A percentile compares a stretch with the other conserved stretches of the same genome.
Evolutionary conservation across 108 stramenopile species (phyloP).

Genomic region (Mayamaea pseudoterrestris): DNA sequence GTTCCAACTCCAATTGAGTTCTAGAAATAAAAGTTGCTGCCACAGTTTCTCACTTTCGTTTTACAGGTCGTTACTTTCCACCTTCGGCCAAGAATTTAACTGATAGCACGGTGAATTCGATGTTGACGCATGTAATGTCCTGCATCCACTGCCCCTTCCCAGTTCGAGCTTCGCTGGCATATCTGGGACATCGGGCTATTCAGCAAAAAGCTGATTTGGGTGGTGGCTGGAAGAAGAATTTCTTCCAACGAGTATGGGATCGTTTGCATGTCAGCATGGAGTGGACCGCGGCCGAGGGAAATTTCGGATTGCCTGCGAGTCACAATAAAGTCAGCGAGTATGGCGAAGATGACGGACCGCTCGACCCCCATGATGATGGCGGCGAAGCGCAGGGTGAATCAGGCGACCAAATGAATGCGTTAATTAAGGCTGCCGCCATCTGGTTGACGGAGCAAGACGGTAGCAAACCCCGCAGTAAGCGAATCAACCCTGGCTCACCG

Average conservation of each 20-base stretch:
- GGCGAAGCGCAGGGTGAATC: constrained; percentile 20
- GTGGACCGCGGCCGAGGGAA: constrained; percentile 20
- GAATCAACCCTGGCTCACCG: too few species aligned
- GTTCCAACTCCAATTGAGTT: too few species aligned
- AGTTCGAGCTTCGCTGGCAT: constrained; percentile 61
- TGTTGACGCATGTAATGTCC: constrained; percentile 39
- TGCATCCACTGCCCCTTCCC: constrained; percentile 54
- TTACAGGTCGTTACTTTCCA: constrained; percentile 80
- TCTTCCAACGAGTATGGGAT: constrained; percentile 74
- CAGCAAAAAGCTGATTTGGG: constrained; percentile 63
- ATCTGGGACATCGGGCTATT: constrained; percentile 54
- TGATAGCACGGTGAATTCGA: constrained; percentile 64
- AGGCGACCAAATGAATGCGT: constrained; percentile 44
- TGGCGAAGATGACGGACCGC: constrained; percentile 3
- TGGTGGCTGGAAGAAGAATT: constrained; percentile 66
- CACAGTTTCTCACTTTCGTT: too few species aligned
- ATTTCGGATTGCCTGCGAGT: background rate
- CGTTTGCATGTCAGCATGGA: constrained; percentile 52
- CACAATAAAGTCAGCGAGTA: constrained; percentile 22
- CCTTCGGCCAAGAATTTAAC: constrained; percentile 70
- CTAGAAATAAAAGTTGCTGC: too few species aligned
- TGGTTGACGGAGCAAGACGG: constrained; percentile 74
- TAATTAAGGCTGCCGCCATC: constrained; percentile 68
- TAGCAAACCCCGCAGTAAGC: too few species aligned
- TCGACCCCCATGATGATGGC: constrained; percentile 10